Evolutionary conservation across 2,329 filamentous ascomycete species (phyloP).

Genomic region (Penicillium sp.): DNA sequence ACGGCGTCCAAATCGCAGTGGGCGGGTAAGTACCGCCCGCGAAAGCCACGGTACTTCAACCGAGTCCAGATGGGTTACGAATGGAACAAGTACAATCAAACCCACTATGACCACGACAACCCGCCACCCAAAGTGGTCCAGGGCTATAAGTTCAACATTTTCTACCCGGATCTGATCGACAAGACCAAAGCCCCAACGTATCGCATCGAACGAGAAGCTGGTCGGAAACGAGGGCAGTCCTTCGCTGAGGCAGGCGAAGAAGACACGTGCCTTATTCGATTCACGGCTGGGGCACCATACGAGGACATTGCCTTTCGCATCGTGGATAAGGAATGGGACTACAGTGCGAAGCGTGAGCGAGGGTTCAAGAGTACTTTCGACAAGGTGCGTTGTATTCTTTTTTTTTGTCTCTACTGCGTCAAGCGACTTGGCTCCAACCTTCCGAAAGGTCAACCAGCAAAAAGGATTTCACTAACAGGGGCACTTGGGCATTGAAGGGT

Average conservation of each 20-base stretch:
- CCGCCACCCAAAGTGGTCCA: slow-evolving; percentile 97
- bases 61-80: slow-evolving; percentile 98
- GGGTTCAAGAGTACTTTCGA: slow-evolving; percentile 97
- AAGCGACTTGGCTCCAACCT: too few species aligned
- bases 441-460: too few species aligned
- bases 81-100: slow-evolving; percentile 99
- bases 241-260: slow-evolving; percentile 91
- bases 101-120: slow-evolving; percentile 97
- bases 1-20: slow-evolving; percentile 63
- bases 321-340: slow-evolving; percentile 98
- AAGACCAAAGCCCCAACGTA: slow-evolving; percentile 92
- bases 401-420: too few species aligned
- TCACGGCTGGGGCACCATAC: slow-evolving; percentile 91
- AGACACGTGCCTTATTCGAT: slow-evolving; percentile 93
- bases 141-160: slow-evolving; percentile 99
- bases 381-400: slow-evolving; percentile 59
- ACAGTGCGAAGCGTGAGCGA: slow-evolving; percentile 87
- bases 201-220: slow-evolving; percentile 89
- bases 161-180: slow-evolving; percentile 95
- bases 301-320: slow-evolving; percentile 96
- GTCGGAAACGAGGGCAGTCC: slow-evolving; percentile 80
- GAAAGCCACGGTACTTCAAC: slow-evolving; percentile 96
- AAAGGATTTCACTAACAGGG: too few species aligned
- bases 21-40: slow-evolving; percentile 76
- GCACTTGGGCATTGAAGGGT: slow-evolving; percentile 50